A percentile compares a stretch with the other conserved stretches of the same genome.
Evolutionary conservation across 1,284 basidiomycete species (phyloP).

Genomic region (Ustilago nuda): DNA sequence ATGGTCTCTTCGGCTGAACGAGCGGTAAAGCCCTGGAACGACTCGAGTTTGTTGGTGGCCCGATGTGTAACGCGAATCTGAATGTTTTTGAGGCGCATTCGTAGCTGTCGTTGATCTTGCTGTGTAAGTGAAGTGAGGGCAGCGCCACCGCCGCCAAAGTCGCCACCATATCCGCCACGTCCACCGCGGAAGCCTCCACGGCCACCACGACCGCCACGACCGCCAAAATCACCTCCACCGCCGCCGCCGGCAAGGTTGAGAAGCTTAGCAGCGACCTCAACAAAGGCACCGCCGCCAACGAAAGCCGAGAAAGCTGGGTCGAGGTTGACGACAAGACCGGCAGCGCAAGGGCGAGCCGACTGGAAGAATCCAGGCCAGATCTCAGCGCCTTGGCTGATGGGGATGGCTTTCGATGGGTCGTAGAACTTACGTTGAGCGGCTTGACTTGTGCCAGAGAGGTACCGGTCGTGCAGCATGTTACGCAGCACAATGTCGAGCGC

Average conservation of each 20-base stretch:
- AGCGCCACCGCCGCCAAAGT: slow-evolving; percentile 9
- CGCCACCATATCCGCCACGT: slow-evolving; percentile 17
- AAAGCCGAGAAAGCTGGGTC: slow-evolving; percentile 59
- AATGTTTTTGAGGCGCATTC: slow-evolving; percentile 44
- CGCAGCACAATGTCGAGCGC: slow-evolving; percentile 48
- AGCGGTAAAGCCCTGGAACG: slow-evolving; percentile 51
- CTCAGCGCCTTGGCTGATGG: slow-evolving; percentile 50
- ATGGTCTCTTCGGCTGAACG: slow-evolving; percentile 29
- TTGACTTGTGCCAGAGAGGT: slow-evolving; percentile 32
- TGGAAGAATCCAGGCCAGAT: slow-evolving; percentile 60
- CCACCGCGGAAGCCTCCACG: slow-evolving; percentile 34
- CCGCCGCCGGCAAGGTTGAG: slow-evolving; percentile 40
- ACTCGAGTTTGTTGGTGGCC: slow-evolving; percentile 47
- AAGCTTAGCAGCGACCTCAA: slow-evolving; percentile 41
- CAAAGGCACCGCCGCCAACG: slow-evolving; percentile 40
- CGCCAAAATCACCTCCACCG: slow-evolving; percentile 40
- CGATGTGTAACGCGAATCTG: slow-evolving; percentile 52
- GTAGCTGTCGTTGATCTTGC: slow-evolving; percentile 48
- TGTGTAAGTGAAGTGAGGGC: slow-evolving; percentile 15
- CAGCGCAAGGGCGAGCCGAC: slow-evolving; percentile 48
- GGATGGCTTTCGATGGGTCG: slow-evolving; percentile 28
- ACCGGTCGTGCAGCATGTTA: slow-evolving; percentile 15
- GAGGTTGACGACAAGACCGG: slow-evolving; percentile 59
- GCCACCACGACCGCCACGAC: slow-evolving; percentile 31
- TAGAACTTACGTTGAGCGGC: slow-evolving; percentile 54